These are phyloP conservation scores for Chaetomium globosum DNA, from an alignment of 2,329 filamentous ascomycete genomes.

Conservation along the genomic window DNA sequence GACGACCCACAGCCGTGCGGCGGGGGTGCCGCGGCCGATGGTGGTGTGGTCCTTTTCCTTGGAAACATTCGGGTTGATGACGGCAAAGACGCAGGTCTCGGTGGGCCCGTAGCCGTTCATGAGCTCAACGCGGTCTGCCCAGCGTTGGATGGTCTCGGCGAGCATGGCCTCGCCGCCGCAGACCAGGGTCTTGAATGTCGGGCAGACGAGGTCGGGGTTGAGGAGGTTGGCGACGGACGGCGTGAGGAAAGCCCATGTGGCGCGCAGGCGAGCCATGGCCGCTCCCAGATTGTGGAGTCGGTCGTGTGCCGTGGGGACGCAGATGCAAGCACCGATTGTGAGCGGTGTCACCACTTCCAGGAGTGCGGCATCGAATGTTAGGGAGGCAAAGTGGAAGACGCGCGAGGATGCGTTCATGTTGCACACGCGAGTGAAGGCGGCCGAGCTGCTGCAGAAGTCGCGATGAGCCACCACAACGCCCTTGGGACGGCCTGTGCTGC, in stretches of 20 bases:
- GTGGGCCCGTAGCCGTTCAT: conserved; percentile 36
- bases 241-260: conserved; percentile 39
- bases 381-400: conserved; percentile 31
- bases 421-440: conserved; percentile 20
- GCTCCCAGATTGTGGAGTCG: conserved; percentile 45
- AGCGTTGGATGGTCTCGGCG: conserved; percentile 35
- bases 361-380: conserved; percentile 38
- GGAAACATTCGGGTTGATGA: conserved; percentile 31
- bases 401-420: conserved; percentile 30
- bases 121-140: conserved; percentile 35
- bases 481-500: conserved; percentile 35
- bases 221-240: conserved; percentile 39
- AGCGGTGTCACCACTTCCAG: conserved; percentile 35
- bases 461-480: conserved; percentile 30
- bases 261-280: conserved; percentile 35
- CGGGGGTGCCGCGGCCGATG: conserved; percentile 33
- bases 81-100: conserved; percentile 31
- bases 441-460: conserved; percentile 29
- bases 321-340: conserved; percentile 40
- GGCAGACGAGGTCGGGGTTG: conserved; percentile 35
- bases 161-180: conserved; percentile 40
- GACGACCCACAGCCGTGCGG: conserved; percentile 40
- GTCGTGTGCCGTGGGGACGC: conserved; percentile 46
- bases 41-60: conserved; percentile 39
- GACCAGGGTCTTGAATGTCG: conserved; percentile 36